These are phyloP conservation scores for Grosmannia serpens DNA, from an alignment of 2,329 filamentous ascomycete genomes.

Conservation along the genomic window DNA sequence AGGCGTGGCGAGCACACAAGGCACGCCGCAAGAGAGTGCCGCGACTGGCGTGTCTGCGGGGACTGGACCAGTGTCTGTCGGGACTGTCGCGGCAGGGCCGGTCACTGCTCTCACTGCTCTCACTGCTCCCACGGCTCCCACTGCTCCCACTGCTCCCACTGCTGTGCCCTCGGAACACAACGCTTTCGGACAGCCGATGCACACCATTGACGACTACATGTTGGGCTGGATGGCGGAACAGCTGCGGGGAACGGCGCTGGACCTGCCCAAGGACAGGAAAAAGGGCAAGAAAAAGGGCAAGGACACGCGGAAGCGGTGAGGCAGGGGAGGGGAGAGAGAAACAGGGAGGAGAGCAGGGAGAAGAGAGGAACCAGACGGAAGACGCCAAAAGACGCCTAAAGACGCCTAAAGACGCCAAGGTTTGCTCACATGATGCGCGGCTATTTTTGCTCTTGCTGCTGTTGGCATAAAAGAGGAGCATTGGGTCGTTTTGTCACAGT, in stretches of 20 bases:
- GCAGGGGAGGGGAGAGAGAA: not conserved
- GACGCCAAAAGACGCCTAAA: too few species aligned
- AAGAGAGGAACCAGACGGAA: not conserved
- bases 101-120: too few species aligned
- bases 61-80: too few species aligned
- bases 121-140: too few species aligned
- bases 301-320: slow-evolving; percentile 40
- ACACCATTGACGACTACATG: slow-evolving; percentile 66
- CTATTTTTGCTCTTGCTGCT: not conserved
- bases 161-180: too few species aligned
- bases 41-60: too few species aligned
- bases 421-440: not conserved
- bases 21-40: not conserved
- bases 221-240: slow-evolving; percentile 54
- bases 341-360: too few species aligned
- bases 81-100: slow-evolving; percentile 28
- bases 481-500: not conserved
- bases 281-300: slow-evolving; percentile 48
- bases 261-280: slow-evolving; percentile 54
- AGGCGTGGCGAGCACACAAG: not conserved
- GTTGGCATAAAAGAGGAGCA: not conserved
- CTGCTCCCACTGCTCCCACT: too few species aligned
- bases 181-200: slow-evolving; percentile 45
- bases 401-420: too few species aligned
- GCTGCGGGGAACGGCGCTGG: slow-evolving; percentile 46